Percentiles rank a stretch among this genome's conserved stretches.
Conservation (phyloP, 257 asterid genomes). For the Handroanthus guayacan region DNA sequence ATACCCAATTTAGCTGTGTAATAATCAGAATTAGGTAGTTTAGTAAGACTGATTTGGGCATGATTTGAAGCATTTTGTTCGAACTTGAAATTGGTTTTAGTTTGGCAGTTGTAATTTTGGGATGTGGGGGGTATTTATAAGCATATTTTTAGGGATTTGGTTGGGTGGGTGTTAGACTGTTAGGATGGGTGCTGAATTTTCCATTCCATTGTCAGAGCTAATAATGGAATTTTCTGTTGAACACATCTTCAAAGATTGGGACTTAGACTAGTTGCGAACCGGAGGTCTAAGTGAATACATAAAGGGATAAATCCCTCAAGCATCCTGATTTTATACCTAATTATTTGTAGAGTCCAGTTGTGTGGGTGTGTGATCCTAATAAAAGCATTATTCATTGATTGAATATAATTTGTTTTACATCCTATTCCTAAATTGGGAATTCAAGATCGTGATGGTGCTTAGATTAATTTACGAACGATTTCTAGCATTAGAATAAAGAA, state of each 20-base stretch:
- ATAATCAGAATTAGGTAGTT: background rate
- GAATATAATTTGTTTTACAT: too few species aligned
- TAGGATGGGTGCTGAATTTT: background rate
- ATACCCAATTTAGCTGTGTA: slow-evolving; percentile 36
- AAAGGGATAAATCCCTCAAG: too few species aligned
- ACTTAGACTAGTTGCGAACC: background rate
- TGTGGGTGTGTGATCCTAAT: too few species aligned
- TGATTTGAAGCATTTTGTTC: slow-evolving; percentile 32
- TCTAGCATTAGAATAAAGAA: too few species aligned
- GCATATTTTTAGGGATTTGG: background rate
- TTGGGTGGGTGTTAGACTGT: background rate
- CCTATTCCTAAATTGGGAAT: too few species aligned
- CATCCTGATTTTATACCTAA: too few species aligned
- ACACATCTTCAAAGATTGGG: background rate
- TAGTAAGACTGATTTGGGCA: slow-evolving; percentile 34
- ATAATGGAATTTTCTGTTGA: slow-evolving; percentile 2
- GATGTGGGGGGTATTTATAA: slow-evolving; percentile 25
- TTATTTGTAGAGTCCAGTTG: too few species aligned
- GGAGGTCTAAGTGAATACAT: too few species aligned
- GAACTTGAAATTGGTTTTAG: background rate
- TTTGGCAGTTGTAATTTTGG: background rate
- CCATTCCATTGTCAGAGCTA: background rate
- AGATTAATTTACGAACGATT: too few species aligned
- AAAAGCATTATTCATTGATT: too few species aligned
- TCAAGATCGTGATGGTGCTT: too few species aligned